Base-by-base conservation (phyloP, 345 rosid species). In the Eutrema yunnanense region DNA sequence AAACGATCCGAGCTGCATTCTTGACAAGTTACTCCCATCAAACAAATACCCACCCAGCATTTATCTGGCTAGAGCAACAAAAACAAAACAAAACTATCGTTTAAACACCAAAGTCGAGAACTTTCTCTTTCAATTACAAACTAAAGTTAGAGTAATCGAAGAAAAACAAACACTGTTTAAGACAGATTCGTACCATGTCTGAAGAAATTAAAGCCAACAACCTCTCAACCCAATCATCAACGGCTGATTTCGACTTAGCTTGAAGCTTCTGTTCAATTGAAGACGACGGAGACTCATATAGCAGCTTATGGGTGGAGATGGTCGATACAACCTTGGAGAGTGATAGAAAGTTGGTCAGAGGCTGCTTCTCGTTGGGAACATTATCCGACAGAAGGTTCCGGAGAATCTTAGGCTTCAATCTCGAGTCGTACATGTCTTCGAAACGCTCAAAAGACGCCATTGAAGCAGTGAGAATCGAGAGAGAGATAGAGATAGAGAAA, bases 1-100 rank as follows among this genome's bases (percentile, higher is more conserved):
- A 95, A 92, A 27, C 92, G 92, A n/a, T 80, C 85, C 14, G 85
- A 68, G 64, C 83, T 79, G 66, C 99, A 95, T 73, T 87, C 90
- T 80, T 79, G 84, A 77, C 86, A 88, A 66, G 94, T 87, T 69
- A 92, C 73, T 60, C 96, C 97, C 14, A 95, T 74, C 77, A 95
- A 81, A 78, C 83, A 79, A 46, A 90, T 83, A 65, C 96, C 98
- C 10, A 82, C 87, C 90, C 92, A 85, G 62, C 96, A 86, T 77
- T 85, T 88, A 84, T 90, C 92, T 84, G 93, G 87, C 98, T 94
- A 78, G 1, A 84, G 69, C 27, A 41, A 55, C 2, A 53, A 33
- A 41, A 10, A 8, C n/a, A 4, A 2, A 30, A n/a, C 50, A 34
- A 33, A 49, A 0, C 46, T 5, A 19, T 6, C 30, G 12, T 9